Conservation (phyloP, 1,284 basidiomycete genomes). For the Marasmius fiardii region DNA sequence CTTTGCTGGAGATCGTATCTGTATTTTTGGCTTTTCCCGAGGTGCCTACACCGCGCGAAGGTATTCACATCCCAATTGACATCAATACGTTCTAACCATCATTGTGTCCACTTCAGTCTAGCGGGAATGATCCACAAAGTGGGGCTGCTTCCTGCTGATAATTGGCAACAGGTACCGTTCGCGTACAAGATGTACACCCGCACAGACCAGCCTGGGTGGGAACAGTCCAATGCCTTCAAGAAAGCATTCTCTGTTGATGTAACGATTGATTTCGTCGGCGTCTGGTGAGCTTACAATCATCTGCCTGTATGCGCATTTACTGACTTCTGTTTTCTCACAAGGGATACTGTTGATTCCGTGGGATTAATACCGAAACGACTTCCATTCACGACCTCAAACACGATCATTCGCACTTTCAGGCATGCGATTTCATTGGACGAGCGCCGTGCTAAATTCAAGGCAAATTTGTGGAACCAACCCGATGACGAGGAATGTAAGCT, state of each 20-base stretch:
- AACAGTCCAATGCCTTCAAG: slow-evolving; percentile 58
- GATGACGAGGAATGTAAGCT: slow-evolving; percentile 21
- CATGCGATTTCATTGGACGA: slow-evolving; percentile 53
- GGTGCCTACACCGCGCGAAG: slow-evolving; percentile 58
- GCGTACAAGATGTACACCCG: slow-evolving; percentile 67
- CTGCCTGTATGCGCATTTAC: too few species aligned
- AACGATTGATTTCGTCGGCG: slow-evolving; percentile 57
- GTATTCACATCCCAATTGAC: slow-evolving; percentile 14
- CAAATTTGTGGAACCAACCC: slow-evolving; percentile 35
- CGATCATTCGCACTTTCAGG: slow-evolving; percentile 46
- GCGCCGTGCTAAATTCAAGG: slow-evolving; percentile 43
- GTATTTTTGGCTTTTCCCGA: slow-evolving; percentile 63
- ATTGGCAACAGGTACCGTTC: slow-evolving; percentile 62
- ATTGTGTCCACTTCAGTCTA: slow-evolving; percentile 30
- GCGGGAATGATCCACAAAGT: slow-evolving; percentile 56
- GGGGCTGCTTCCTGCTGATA: slow-evolving; percentile 45
- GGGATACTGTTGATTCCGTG: slow-evolving; percentile 52
- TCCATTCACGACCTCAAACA: slow-evolving; percentile 47
- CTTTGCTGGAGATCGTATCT: slow-evolving; percentile 47
- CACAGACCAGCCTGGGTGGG: slow-evolving; percentile 48
- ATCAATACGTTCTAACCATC: too few species aligned
- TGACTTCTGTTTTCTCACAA: slow-evolving; percentile 13
- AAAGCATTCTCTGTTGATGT: slow-evolving; percentile 60
- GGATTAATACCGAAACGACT: slow-evolving; percentile 47
- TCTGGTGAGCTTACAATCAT: slow-evolving; percentile 57